These are phyloP conservation scores for Trichoderma gracile DNA, from an alignment of 2,329 filamentous ascomycete genomes.

Conservation along the genomic window DNA sequence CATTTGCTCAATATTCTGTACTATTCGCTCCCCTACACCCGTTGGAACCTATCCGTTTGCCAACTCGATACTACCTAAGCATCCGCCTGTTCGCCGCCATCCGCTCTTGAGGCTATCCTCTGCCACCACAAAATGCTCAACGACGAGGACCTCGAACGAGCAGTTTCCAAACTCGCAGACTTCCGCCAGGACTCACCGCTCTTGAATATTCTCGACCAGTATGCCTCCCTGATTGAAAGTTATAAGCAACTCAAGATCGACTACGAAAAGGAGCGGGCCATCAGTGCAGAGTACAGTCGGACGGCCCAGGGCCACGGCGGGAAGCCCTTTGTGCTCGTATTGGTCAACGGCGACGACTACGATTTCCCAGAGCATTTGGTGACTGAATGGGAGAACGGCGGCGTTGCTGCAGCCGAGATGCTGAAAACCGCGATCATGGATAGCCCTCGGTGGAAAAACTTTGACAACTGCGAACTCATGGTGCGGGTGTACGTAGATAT, in stretches of 20 bases:
- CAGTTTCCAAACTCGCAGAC: constrained; percentile 34
- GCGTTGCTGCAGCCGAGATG: background rate
- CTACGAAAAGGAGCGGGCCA: constrained; percentile 57
- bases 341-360: constrained; percentile 65
- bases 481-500: background rate
- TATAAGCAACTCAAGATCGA: constrained; percentile 58
- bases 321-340: constrained; percentile 39
- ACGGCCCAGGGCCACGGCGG: constrained; percentile 50
- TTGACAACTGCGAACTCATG: background rate
- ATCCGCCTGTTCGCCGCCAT: too few species aligned
- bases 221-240: constrained; percentile 48
- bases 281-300: constrained; percentile 57
- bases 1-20: too few species aligned
- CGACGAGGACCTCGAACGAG: constrained; percentile 35
- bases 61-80: too few species aligned
- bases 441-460: background rate
- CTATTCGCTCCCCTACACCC: too few species aligned
- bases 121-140: constrained; percentile 29
- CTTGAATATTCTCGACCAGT: constrained; percentile 37
- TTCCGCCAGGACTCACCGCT: constrained; percentile 36
- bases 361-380: constrained; percentile 26
- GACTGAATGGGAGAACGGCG: background rate
- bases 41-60: too few species aligned
- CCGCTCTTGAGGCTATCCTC: too few species aligned
- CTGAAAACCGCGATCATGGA: background rate